Evolutionary conservation across 129 eudicot species (phyloP).

Genomic region (Arctium minus): DNA sequence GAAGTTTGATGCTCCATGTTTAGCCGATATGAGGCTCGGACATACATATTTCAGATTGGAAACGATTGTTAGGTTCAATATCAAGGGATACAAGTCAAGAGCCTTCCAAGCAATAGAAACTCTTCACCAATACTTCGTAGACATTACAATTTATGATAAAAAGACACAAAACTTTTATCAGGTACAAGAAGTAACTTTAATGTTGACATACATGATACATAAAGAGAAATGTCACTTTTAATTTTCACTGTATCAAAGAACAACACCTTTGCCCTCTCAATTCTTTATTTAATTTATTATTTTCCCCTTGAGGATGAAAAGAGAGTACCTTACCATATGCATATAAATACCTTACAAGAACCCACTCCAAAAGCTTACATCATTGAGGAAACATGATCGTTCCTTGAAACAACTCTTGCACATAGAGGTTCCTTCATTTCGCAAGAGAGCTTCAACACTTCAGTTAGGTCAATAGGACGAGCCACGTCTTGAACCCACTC

Average conservation of each 20-base stretch:
- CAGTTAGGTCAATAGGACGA: slow-evolving; percentile 44
- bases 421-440: slow-evolving; percentile 61
- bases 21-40: not conserved
- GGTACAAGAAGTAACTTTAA: not conserved
- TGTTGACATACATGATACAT: not conserved
- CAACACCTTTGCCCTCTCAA: slow-evolving; percentile 13
- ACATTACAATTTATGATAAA: not conserved
- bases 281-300: slow-evolving; percentile 12
- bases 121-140: not conserved
- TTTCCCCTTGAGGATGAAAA: slow-evolving; percentile 14
- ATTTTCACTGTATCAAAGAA: not conserved
- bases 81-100: not conserved
- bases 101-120: not conserved
- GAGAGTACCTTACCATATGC: slow-evolving; percentile 19
- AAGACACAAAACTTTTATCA: not conserved
- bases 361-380: slow-evolving; percentile 5
- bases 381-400: slow-evolving; percentile 4
- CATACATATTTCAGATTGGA: not conserved
- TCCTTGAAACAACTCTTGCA: slow-evolving; percentile 32
- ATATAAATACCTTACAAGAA: not conserved
- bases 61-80: not conserved
- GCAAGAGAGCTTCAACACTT: slow-evolving; percentile 55
- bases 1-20: not conserved
- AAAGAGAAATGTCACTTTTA: not conserved
- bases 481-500: slow-evolving; percentile 34